phyloP scores from a whole-genome alignment of 805 yeast species.

The Ogataea henricii region DNA sequence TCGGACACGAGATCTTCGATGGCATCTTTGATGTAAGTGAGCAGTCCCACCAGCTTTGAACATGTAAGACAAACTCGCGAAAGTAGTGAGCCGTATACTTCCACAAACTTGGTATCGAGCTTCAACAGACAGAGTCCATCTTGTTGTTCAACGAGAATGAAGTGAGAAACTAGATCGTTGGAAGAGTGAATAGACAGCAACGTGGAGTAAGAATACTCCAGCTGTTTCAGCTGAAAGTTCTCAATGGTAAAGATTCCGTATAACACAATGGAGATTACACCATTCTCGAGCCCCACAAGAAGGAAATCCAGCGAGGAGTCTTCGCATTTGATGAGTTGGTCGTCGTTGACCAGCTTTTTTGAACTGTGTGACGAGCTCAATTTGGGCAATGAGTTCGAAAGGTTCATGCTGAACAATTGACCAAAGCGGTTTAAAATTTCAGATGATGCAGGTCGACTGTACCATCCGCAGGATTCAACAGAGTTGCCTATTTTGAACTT shows the following conservation, averaged over 20 bases:
- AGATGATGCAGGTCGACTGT: constrained; percentile 15
- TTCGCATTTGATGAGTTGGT: constrained; percentile 25
- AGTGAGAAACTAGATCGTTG: constrained; percentile 28
- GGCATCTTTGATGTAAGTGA: constrained; percentile 38
- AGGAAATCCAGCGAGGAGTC: constrained; percentile 32
- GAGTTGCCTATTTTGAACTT: constrained; percentile 17
- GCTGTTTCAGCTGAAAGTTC: constrained; percentile 23
- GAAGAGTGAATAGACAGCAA: constrained; percentile 23
- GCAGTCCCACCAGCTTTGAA: constrained; percentile 37
- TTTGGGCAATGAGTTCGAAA: constrained; percentile 29
- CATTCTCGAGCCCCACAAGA: constrained; percentile 29
- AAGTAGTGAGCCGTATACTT: constrained; percentile 30
- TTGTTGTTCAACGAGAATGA: constrained; percentile 24
- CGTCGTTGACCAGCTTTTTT: constrained; percentile 24
- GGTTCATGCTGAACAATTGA: constrained; percentile 24
- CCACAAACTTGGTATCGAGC: constrained; percentile 31
- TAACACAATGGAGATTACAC: constrained; percentile 28
- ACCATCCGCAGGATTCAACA: constrained; percentile 27
- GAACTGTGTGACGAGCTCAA: constrained; percentile 25
- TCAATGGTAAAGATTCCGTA: constrained; percentile 38
- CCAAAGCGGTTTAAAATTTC: constrained; percentile 16
- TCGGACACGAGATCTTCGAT: constrained; percentile 33
- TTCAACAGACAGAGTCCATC: constrained; percentile 24
- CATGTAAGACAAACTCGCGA: constrained; percentile 37
- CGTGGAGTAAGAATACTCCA: constrained; percentile 17